Conservation (phyloP, 129 eudicot species). For the Flaveria brownii region DNA sequence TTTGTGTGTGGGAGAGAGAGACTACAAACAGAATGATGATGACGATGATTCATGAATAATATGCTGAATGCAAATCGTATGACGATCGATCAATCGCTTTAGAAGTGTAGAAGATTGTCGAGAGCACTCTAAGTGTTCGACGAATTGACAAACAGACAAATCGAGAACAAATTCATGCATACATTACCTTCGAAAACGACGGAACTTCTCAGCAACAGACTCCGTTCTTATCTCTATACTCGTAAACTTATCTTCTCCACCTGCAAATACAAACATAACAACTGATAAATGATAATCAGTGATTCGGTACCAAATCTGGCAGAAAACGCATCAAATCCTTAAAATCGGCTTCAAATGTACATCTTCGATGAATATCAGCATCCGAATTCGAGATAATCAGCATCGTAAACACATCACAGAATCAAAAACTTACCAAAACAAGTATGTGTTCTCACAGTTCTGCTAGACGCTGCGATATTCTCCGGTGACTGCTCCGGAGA, state of each 20-base stretch:
- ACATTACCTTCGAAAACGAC: slow-evolving; percentile 44
- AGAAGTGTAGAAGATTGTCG: slow-evolving; percentile 28
- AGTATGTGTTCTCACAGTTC: background rate
- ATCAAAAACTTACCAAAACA: slow-evolving; percentile 17
- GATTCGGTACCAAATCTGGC: slow-evolving; percentile 4
- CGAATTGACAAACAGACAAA: slow-evolving; percentile 37
- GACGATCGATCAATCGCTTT: slow-evolving; percentile 38
- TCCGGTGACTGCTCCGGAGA: too few species aligned
- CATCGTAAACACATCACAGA: too few species aligned
- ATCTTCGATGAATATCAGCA: background rate
- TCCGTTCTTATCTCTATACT: slow-evolving; percentile 1
- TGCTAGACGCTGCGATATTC: too few species aligned
- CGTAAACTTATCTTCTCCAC: background rate
- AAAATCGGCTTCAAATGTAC: background rate
- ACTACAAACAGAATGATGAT: slow-evolving; percentile 21
- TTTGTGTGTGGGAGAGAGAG: slow-evolving; percentile 5
- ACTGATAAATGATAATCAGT: background rate
- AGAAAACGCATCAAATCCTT: slow-evolving; percentile 20
- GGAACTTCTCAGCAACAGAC: slow-evolving; percentile 28
- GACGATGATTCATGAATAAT: slow-evolving; percentile 24
- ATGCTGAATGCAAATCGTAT: slow-evolving; percentile 5
- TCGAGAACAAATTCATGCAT: slow-evolving; percentile 29
- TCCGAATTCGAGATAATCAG: background rate
- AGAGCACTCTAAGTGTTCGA: slow-evolving; percentile 39
- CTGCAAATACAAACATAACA: slow-evolving; percentile 23